Conservation (phyloP, 345 rosid species). For the Euphorbia peplus region DNA sequence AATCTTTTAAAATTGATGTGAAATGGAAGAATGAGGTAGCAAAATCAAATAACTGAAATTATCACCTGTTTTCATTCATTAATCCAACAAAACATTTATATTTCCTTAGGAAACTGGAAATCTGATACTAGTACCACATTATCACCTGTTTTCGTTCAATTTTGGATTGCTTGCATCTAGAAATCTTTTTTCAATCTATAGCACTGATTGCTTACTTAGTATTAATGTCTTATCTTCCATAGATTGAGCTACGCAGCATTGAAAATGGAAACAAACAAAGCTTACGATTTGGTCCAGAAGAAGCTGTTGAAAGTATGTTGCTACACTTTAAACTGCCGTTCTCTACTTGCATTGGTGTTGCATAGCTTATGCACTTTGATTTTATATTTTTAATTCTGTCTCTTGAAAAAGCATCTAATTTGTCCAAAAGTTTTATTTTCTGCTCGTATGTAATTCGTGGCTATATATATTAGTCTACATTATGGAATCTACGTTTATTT, state of each 20-base stretch:
- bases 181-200: neutral
- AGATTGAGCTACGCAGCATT: conserved; percentile 94
- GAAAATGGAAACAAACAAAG: conserved; percentile 79
- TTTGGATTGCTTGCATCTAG: neutral
- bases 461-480: neutral
- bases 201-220: neutral
- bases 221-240: neutral
- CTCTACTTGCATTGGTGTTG: neutral
- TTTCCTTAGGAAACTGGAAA: neutral
- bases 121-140: neutral
- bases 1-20: neutral
- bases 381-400: neutral
- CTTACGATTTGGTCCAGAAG: conserved; percentile 82
- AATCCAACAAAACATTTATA: neutral
- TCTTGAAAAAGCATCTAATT: neutral
- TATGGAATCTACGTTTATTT: neutral
- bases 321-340: neutral
- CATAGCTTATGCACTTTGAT: neutral
- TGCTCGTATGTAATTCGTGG: neutral
- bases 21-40: neutral
- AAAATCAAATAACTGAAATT: neutral
- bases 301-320: conserved; percentile 76
- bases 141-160: neutral
- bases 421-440: neutral
- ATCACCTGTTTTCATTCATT: too few species aligned